These are phyloP conservation scores for Ophiostoma himal-ulmi DNA, from an alignment of 2,329 filamentous ascomycete genomes.

Conservation along the genomic window DNA sequence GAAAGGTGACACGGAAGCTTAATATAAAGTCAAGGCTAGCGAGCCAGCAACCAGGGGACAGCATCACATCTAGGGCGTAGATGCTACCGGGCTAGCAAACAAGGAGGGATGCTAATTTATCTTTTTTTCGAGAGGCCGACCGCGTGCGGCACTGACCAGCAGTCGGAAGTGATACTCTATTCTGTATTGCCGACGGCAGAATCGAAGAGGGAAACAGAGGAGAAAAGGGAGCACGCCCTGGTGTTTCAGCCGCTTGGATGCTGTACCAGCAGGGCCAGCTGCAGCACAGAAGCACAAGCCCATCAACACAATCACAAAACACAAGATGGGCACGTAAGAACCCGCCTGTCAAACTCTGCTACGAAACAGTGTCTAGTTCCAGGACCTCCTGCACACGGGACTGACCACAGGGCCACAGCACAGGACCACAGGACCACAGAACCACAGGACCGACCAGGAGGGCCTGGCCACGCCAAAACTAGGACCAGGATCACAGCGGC, in stretches of 20 bases:
- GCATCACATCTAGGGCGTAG: background rate
- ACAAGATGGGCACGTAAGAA: constrained; percentile 3
- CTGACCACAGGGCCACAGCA: background rate
- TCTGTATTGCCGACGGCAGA: background rate
- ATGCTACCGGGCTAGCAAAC: background rate
- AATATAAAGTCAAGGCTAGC: background rate
- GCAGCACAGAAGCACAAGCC: background rate
- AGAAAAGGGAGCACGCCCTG: background rate
- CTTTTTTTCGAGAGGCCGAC: background rate
- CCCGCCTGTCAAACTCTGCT: constrained; percentile 4
- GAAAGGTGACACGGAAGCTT: background rate
- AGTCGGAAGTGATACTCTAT: background rate
- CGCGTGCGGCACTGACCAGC: background rate
- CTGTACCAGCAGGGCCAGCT: background rate
- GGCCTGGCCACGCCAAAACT: background rate
- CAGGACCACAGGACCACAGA: background rate
- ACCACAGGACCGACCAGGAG: background rate
- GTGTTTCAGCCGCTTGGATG: constrained; percentile 5
- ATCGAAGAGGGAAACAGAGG: background rate
- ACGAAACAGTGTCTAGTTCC: background rate
- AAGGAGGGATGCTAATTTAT: constrained; percentile 1
- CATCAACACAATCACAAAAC: background rate
- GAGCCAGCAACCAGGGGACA: background rate
- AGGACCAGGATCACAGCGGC: background rate
- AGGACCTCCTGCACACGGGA: background rate